Percentiles rank a stretch among this genome's conserved stretches.
Conservation (phyloP, 75 land plant species). For the Pinus tabuliformis region DNA sequence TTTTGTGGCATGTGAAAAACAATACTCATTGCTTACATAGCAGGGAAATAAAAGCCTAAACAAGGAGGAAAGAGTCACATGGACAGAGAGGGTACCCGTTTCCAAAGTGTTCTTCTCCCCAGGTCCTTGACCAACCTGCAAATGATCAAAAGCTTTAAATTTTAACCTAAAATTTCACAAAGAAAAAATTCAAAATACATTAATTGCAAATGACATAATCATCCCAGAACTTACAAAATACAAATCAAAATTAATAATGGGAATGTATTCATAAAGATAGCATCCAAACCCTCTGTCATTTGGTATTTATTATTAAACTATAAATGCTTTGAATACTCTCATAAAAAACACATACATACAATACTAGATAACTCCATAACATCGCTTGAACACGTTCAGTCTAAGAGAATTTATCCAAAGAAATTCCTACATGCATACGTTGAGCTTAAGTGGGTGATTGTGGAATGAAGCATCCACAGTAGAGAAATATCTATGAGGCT, state of each 20-base stretch:
- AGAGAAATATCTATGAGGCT: too few relatives aligned
- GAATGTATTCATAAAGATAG: neutral
- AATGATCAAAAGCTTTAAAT: neutral
- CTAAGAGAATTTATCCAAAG: neutral
- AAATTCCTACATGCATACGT: neutral
- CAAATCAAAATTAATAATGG: neutral
- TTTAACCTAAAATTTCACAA: neutral
- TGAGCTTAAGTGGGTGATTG: neutral
- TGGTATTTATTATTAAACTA: neutral
- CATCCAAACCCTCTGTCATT: neutral
- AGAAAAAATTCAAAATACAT: neutral
- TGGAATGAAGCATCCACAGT: neutral
- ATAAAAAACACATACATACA: neutral
- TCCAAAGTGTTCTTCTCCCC: constrained; percentile 99
- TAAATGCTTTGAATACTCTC: neutral
- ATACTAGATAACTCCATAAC: neutral
- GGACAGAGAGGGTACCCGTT: constrained; percentile 46
- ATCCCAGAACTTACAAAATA: neutral
- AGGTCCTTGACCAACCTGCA: constrained; percentile 94
- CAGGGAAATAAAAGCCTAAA: neutral
- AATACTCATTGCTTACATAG: neutral
- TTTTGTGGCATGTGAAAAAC: too few relatives aligned
- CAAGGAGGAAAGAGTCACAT: neutral
- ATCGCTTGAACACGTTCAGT: neutral
- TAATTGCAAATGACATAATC: neutral